Conservation (phyloP, 2,329 filamentous ascomycete species). For the Pseudogymnoascus sp. region DNA sequence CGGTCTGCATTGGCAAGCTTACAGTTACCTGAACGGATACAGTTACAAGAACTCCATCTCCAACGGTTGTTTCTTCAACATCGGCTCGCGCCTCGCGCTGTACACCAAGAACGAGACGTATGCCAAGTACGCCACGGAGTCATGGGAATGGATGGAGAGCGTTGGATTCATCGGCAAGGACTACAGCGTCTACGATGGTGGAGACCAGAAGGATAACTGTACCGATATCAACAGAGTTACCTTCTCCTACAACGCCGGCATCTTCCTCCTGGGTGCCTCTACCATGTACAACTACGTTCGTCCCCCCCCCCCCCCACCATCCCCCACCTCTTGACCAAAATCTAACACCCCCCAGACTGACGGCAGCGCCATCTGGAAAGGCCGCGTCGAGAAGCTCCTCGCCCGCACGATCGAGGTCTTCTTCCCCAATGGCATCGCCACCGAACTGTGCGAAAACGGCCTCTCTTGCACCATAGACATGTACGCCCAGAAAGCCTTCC, state of each 20-base stretch:
- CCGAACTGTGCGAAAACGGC: constrained; percentile 54
- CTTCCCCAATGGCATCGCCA: constrained; percentile 54
- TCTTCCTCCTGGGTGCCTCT: constrained; percentile 51
- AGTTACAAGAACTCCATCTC: constrained; percentile 64
- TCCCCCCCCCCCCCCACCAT: background rate
- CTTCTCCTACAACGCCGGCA: constrained; percentile 64
- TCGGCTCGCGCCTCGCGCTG: constrained; percentile 57
- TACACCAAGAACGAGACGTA: constrained; percentile 75
- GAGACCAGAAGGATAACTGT: constrained; percentile 48
- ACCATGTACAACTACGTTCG: constrained; percentile 40
- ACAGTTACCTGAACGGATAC: constrained; percentile 70
- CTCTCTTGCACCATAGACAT: constrained; percentile 53
- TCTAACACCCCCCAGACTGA: constrained; percentile 19
- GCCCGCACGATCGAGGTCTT: constrained; percentile 41
- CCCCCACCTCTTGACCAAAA: background rate
- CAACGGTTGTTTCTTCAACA: constrained; percentile 52
- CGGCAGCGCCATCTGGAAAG: constrained; percentile 40
- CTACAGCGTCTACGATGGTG: constrained; percentile 51
- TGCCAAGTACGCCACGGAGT: constrained; percentile 64
- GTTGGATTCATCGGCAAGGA: constrained; percentile 50
- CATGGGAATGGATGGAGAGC: constrained; percentile 59
- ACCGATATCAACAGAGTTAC: constrained; percentile 50
- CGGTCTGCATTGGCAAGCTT: constrained; percentile 78
- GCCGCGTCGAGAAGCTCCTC: constrained; percentile 48
- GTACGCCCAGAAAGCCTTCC: constrained; percentile 55